A percentile compares a stretch with the other conserved stretches of the same genome.
These are phyloP conservation scores for Rutstroemia sp. DNA, from an alignment of 2,329 filamentous ascomycete genomes.

Conservation along the genomic window DNA sequence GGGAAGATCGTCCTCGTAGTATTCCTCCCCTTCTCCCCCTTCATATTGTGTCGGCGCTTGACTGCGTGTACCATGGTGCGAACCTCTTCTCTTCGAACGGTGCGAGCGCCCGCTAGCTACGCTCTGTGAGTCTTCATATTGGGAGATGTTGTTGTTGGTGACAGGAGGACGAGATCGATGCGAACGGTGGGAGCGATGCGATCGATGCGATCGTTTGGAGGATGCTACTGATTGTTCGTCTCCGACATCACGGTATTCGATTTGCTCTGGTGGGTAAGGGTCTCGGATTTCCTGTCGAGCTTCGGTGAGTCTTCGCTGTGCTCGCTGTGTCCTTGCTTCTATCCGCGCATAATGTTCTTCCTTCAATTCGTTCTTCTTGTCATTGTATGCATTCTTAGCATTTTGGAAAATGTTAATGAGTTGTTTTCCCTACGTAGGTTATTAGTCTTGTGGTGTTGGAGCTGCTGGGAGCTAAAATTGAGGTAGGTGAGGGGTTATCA, in stretches of 20 bases:
- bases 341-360: conserved; percentile 56
- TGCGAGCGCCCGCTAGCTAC: conserved; percentile 10
- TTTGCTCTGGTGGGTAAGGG: neutral
- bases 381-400: conserved; percentile 78
- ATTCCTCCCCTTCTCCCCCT: conserved; percentile 4
- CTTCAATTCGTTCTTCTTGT: conserved; percentile 77
- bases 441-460: neutral
- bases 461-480: neutral
- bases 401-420: conserved; percentile 87
- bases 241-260: neutral
- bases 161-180: conserved; percentile 13
- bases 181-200: conserved; percentile 20
- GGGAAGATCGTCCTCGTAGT: neutral
- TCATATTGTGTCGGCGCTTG: conserved; percentile 11
- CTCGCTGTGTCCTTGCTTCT: conserved; percentile 52
- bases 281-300: conserved; percentile 35
- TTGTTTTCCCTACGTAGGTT: conserved; percentile 67
- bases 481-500: neutral
- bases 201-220: conserved; percentile 15
- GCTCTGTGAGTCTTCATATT: conserved; percentile 2
- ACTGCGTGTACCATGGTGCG: neutral
- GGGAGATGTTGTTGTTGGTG: conserved; percentile 1
- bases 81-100: conserved; percentile 9
- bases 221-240: conserved; percentile 7
- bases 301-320: conserved; percentile 30